Base-by-base conservation (phyloP, 805 yeast genomes). In the Ascoidea asiatica region DNA sequence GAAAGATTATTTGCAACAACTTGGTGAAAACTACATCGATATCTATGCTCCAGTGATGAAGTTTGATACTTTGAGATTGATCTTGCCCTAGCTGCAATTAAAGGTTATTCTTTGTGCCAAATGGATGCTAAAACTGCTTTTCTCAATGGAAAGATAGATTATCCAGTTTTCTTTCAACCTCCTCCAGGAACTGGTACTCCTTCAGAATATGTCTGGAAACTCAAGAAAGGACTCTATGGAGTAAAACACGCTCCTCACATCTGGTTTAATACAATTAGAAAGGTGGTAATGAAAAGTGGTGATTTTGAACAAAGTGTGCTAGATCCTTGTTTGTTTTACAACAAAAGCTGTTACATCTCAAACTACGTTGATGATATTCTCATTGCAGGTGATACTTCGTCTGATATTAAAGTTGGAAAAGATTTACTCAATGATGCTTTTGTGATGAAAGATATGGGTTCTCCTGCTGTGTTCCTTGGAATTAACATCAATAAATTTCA, bases 41-140 rank as follows among this genome's bases (percentile, higher is more conserved):
- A 43, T 11, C 15, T 44, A 29, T 39, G 44, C 49, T 5, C 49
- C 49, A 4, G 44, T 46, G 2, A 40, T 39, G 1, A 35, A 19
- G n/a, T 39, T 29, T 41, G 43, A 48, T n/a, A 29, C 45, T 3
- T 5, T 44, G 1, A 42, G 49, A 39, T 37, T 44, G 3, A 1
- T 44, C 1, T 20, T 44, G 20, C 41, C 17, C 6, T 44, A 3
- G 5, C 38, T 5, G 37, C 22, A 3, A 19, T 29, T 2, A 44
- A 42, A n/a, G n/a, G 4, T 18, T 38, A 7, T 46, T 43, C 41
- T 2, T 17, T 2, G 21, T 44, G 3, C n/a, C 49, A 46, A 23
- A n/a, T 41, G 18, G 51, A 48, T 43, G 45, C 46, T 5, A 44
- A 48, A 11, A 46, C 36, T 39, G 48, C 44, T 17, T 47, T 49